Evolutionary conservation across 2,329 filamentous ascomycete species (phyloP).

Genomic region (Ophiognomonia clavigignenti-juglandacearum): DNA sequence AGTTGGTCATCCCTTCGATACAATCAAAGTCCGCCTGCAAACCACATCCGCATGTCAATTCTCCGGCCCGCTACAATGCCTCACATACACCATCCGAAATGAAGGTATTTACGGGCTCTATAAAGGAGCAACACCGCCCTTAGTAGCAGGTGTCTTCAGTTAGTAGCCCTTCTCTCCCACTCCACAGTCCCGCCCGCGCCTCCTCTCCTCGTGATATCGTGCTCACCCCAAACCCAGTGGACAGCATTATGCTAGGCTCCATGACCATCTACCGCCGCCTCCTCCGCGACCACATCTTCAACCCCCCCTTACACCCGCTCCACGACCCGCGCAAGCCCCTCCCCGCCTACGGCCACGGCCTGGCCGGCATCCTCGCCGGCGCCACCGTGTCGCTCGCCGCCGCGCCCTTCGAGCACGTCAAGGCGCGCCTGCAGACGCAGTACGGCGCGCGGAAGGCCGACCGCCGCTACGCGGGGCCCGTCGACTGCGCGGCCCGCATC

Average conservation of each 20-base stretch:
- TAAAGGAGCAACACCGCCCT: slow-evolving; percentile 87
- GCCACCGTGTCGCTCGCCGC: slow-evolving; percentile 89
- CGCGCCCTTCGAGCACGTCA: slow-evolving; percentile 85
- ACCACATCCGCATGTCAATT: slow-evolving; percentile 77
- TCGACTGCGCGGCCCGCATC: slow-evolving; percentile 76
- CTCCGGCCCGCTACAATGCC: slow-evolving; percentile 78
- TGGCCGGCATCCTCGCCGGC: slow-evolving; percentile 84
- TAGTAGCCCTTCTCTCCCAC: background rate
- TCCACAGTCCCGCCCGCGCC: too few species aligned
- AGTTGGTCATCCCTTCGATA: slow-evolving; percentile 81
- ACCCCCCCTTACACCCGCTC: slow-evolving; percentile 35
- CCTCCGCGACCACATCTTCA: slow-evolving; percentile 76
- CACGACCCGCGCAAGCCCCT: slow-evolving; percentile 42
- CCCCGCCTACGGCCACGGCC: slow-evolving; percentile 74
- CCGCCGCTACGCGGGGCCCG: slow-evolving; percentile 76
- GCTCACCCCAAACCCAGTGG: slow-evolving; percentile 57
- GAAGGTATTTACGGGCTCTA: slow-evolving; percentile 85
- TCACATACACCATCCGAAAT: slow-evolving; percentile 76
- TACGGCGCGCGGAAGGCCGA: slow-evolving; percentile 76
- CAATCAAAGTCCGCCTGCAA: slow-evolving; percentile 92
- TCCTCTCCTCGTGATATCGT: too few species aligned
- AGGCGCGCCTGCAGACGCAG: slow-evolving; percentile 89
- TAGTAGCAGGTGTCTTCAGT: slow-evolving; percentile 90
- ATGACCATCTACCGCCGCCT: slow-evolving; percentile 85
- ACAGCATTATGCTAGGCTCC: slow-evolving; percentile 83